A percentile compares a stretch with the other conserved stretches of the same genome.
These are phyloP conservation scores for Tolypocladium inflatum DNA, from an alignment of 2,329 filamentous ascomycete genomes.

Conservation along the genomic window DNA sequence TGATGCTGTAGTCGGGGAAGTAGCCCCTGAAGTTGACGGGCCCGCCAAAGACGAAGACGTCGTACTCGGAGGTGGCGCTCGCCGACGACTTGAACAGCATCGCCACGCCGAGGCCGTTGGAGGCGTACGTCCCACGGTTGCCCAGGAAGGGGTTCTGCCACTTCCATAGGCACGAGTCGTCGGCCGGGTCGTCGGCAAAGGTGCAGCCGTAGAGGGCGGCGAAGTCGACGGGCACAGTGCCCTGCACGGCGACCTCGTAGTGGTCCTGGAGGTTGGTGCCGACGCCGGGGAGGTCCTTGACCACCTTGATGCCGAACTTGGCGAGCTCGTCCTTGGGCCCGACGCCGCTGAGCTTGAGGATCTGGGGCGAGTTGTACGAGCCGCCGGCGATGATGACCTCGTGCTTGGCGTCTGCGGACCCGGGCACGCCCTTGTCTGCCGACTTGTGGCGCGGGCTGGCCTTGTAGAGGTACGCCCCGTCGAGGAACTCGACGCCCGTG, in stretches of 20 bases:
- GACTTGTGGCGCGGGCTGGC: slow-evolving; percentile 29
- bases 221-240: slow-evolving; percentile 4
- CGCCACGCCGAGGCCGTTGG: slow-evolving; percentile 12
- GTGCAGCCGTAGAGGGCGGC: slow-evolving; percentile 14
- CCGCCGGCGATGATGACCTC: slow-evolving; percentile 41
- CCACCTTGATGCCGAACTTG: slow-evolving; percentile 36
- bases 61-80: slow-evolving; percentile 14
- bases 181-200: slow-evolving; percentile 12
- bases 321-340: slow-evolving; percentile 29
- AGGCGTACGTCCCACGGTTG: slow-evolving; percentile 12
- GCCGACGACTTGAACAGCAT: slow-evolving; percentile 17
- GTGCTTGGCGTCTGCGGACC: slow-evolving; percentile 20
- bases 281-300: slow-evolving; percentile 51
- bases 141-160: slow-evolving; percentile 12
- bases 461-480: slow-evolving; percentile 29
- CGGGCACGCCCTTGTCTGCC: slow-evolving; percentile 10
- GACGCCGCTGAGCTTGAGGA: slow-evolving; percentile 36
- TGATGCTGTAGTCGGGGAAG: slow-evolving; percentile 14
- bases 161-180: slow-evolving; percentile 24
- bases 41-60: slow-evolving; percentile 19
- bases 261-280: slow-evolving; percentile 39
- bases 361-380: slow-evolving; percentile 34
- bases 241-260: slow-evolving; percentile 16
- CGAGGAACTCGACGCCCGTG: slow-evolving; percentile 31
- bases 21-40: slow-evolving; percentile 18